These are phyloP conservation scores for Wickerhamiella alocasiicola DNA, from an alignment of 805 yeast species.

Conservation along the genomic window DNA sequence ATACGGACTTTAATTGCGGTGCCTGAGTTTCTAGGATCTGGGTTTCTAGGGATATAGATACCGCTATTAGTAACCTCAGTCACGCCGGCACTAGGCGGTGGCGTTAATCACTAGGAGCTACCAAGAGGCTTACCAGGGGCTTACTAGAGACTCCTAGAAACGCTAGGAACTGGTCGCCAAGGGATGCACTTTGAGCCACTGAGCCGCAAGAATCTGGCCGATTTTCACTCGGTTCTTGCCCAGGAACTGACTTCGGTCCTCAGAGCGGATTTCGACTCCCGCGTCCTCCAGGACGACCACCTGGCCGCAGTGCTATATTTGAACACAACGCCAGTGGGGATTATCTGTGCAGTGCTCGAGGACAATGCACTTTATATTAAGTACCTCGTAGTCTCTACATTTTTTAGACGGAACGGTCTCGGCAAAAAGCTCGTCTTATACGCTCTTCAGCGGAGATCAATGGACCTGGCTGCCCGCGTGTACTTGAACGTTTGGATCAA, in stretches of 20 bases:
- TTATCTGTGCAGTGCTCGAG: background rate
- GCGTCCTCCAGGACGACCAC: too few species aligned
- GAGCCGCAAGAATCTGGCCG: background rate
- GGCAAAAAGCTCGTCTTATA: constrained; percentile 1
- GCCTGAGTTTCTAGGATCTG: too few species aligned
- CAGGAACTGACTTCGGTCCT: background rate
- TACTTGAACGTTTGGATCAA: constrained; percentile 9
- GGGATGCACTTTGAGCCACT: constrained; percentile 4
- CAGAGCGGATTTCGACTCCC: constrained; percentile 1
- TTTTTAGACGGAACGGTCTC: background rate
- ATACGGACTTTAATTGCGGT: constrained; percentile 21
- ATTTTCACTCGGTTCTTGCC: background rate
- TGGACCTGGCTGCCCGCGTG: background rate
- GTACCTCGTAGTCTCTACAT: constrained; percentile 6
- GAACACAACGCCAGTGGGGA: constrained; percentile 2
- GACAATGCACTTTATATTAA: constrained; percentile 1
- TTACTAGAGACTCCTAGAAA: too few species aligned
- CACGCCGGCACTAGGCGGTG: too few species aligned
- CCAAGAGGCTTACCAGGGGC: too few species aligned
- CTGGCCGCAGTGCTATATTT: too few species aligned
- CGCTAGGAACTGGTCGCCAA: too few species aligned
- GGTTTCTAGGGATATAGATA: too few species aligned
- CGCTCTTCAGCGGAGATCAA: too few species aligned
- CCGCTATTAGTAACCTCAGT: too few species aligned
- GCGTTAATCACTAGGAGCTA: too few species aligned